phyloP scores from a whole-genome alignment of 140 eudicot genomes.

The Senecio squalidus region DNA sequence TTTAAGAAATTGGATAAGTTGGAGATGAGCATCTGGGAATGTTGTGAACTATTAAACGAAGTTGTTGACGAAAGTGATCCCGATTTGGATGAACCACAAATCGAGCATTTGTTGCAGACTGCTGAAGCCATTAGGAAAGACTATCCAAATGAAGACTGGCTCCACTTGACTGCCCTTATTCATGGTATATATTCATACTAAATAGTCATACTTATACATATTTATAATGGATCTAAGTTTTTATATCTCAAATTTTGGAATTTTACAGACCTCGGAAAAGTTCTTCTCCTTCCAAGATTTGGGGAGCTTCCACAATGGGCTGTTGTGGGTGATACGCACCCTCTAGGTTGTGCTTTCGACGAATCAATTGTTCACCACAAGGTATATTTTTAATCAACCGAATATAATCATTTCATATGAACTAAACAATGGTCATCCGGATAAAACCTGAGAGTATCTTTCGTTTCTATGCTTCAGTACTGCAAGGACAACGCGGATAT shows the following conservation, averaged over 20 bases:
- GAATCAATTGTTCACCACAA: constrained; percentile 77
- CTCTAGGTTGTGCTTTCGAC: constrained; percentile 88
- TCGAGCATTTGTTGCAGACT: constrained; percentile 79
- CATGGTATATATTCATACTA: constrained; percentile 47
- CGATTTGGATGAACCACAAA: constrained; percentile 86
- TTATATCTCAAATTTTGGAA: not conserved
- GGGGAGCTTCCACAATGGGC: constrained; percentile 97
- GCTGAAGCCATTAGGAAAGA: constrained; percentile 90
- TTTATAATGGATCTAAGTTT: not conserved
- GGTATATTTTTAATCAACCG: constrained; percentile 40
- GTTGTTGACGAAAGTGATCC: constrained; percentile 93
- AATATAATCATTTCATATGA: not conserved
- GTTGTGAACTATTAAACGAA: constrained; percentile 74
- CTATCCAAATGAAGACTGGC: constrained; percentile 80
- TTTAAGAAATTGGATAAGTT: constrained; percentile 56
- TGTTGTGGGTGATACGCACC: constrained; percentile 88
- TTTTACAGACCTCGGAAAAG: constrained; percentile 70
- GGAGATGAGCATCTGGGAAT: constrained; percentile 95
- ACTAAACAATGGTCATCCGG: not conserved
- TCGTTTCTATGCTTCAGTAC: constrained; percentile 34
- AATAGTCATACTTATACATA: not conserved
- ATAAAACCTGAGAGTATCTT: not conserved
- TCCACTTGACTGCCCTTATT: constrained; percentile 80
- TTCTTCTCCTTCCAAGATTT: constrained; percentile 55
- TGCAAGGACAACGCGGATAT: constrained; percentile 55